Conservation (phyloP, 225 moss, liverwort and hornwort genomes). For the Marchantia paleacea region DNA sequence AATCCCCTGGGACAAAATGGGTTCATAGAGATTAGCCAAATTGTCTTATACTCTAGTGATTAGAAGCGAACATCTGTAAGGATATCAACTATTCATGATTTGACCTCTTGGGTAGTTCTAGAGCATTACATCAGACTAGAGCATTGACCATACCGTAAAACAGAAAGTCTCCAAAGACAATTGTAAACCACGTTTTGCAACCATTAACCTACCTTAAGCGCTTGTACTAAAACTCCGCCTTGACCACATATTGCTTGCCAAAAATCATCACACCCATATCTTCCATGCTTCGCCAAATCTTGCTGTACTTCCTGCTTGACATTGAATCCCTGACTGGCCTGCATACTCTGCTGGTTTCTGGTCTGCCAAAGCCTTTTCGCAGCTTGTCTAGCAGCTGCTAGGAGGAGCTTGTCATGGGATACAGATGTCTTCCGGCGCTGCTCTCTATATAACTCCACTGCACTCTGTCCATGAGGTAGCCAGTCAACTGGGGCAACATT, state of each 20-base stretch:
- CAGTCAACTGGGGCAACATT: slow-evolving; percentile 97
- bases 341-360: slow-evolving; percentile 1
- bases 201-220: slow-evolving; percentile 60
- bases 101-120: too few species aligned
- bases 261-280: slow-evolving; percentile 35
- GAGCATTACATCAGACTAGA: too few species aligned
- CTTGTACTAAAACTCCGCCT: slow-evolving; percentile 74
- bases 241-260: slow-evolving; percentile 81
- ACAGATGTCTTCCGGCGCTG: slow-evolving; percentile 86
- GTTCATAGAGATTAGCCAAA: too few species aligned
- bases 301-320: slow-evolving; percentile 21
- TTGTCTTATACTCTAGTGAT: too few species aligned
- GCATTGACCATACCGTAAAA: neutral
- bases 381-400: slow-evolving; percentile 73
- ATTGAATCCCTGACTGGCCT: neutral
- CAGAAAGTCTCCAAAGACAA: neutral
- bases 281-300: slow-evolving; percentile 5
- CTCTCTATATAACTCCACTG: slow-evolving; percentile 81
- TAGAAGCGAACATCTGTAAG: too few species aligned
- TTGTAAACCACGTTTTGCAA: neutral
- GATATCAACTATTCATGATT: too few species aligned
- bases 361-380: slow-evolving; percentile 61
- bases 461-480: slow-evolving; percentile 94
- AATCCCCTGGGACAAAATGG: too few species aligned
- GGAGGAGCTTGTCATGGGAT: slow-evolving; percentile 90